Base-by-base conservation (phyloP, 2,329 filamentous ascomycete species). In the Neoscytalidium dimidiatum region DNA sequence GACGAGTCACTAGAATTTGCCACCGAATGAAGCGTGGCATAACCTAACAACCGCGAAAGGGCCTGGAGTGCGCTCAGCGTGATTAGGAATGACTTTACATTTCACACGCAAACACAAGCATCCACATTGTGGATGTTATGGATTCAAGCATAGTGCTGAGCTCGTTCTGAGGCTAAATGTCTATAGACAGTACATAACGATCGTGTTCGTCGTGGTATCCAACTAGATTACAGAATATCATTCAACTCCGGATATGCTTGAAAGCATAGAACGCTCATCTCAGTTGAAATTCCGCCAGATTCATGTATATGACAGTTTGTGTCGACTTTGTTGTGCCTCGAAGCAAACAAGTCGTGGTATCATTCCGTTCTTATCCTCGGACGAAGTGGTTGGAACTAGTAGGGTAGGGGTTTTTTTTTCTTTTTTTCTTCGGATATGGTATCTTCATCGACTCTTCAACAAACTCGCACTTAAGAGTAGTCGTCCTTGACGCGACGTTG, bases 401-500 rank as follows among this genome's bases (percentile, higher is more conserved):
- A 38, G 2, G 23, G 21, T 17, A 3, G 4, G 7, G 14, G 3
- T 57, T 13, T 19, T 44, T 6, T 17, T 46, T 13, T 19, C 21
- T 29, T 26, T 41, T 11, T 3, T 6, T 23, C 19, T 13, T 31
- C n/a, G 17, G 14, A n/a, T 48, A n/a, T 17, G 19, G 6, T 63
- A 13, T 44, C 13, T 8, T 14, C 8, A 5, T 67, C n/a, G n/a
- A n/a, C n/a, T n/a, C n/a, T n/a, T n/a, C n/a, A n/a, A n/a, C n/a
- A n/a, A n/a, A n/a, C n/a, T n/a, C n/a, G n/a, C n/a, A n/a, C n/a
- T 80, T 81, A 88, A 51, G 84, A 81, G 73, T 91, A 92, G 67
- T 91, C 88, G 28, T 91, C 88, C 84, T 91, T 91, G 70, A 91
- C 88, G 13, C 88, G 82, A 63, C 83, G 83, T 68, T 87, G 80